Percentiles rank a stretch among this genome's conserved stretches.
phyloP scores from a whole-genome alignment of 164 flowering plant species.

The Liriodendron chinense region DNA sequence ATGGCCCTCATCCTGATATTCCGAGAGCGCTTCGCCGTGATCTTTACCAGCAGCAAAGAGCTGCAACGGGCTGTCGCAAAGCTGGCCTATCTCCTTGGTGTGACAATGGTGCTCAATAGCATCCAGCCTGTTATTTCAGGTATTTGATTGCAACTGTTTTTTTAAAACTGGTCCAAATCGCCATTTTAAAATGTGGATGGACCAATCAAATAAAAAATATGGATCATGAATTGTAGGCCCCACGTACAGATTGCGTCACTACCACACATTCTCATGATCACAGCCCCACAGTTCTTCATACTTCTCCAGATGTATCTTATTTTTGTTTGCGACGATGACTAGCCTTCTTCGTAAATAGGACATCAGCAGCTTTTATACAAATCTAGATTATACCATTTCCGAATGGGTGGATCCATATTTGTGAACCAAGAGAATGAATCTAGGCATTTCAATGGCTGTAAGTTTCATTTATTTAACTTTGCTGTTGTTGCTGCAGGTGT shows the following conservation, averaged over 20 bases:
- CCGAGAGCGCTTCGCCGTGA: slow-evolving; percentile 50
- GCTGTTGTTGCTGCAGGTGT: slow-evolving; percentile 46
- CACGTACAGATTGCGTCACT: no score
- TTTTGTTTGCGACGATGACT: no score
- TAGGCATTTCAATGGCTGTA: neutral
- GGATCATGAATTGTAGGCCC: no score
- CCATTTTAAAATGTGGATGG: no score
- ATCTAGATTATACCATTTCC: no score
- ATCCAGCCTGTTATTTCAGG: slow-evolving; percentile 96
- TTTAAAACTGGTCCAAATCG: neutral
- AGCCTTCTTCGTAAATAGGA: no score
- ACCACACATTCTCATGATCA: no score
- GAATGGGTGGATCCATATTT: neutral
- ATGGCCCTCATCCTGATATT: slow-evolving; percentile 48
- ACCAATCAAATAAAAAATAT: no score
- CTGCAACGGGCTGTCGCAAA: slow-evolving; percentile 67
- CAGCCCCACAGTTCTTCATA: no score
- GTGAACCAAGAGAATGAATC: neutral
- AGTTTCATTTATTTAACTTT: neutral
- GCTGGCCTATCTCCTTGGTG: slow-evolving; percentile 67
- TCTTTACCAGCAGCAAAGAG: slow-evolving; percentile 63
- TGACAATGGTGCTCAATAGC: slow-evolving; percentile 91
- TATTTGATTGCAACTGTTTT: slow-evolving; percentile 12
- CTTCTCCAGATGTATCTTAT: no score
- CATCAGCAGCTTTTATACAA: no score